Base-by-base conservation (phyloP, 495 filamentous ascomycete genomes). In the Penicillium argentinense region DNA sequence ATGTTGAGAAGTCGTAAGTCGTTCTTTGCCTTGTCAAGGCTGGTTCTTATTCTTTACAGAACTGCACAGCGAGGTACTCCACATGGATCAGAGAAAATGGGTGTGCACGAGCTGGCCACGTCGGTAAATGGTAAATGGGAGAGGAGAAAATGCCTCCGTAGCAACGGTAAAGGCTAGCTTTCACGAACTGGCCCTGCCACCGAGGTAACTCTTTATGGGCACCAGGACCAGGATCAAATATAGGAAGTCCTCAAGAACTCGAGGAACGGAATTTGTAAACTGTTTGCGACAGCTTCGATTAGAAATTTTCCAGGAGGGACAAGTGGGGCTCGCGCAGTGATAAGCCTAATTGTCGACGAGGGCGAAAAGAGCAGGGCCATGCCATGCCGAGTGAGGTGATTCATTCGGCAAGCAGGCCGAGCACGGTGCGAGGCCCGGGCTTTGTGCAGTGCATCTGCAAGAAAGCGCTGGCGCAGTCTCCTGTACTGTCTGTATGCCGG, bases 321-420 rank as follows among this genome's bases (percentile, higher is more conserved):
- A 41, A 17, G 53, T 56, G 53, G 53, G 53, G 53, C 52, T 14
- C 9, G 32, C 22, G 38, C 21, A 43, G 29, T 39, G 45, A 56
- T 56, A 48, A 56, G 53, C 28, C 48, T 49, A 54, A 37, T 38
- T 41, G 11, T n/a, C 26, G 22, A 47, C 26, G 28, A 40, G 13
- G 28, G 45, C 39, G 37, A 45, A 39, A 43, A 36, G 7, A 21
- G 14, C 38, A 36, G 7, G n/a, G 14, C 38, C 18, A 26, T 14
- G 19, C 16, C 29, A 41, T 14, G 16, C 28, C 34, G 34, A 47
- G 34, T 21, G 27, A 21, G 16, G 25, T 47, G 44, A 39, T 47
- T 38, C 25, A 22, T 30, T 49, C 44, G 43, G 51, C 38, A 33
- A 50, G 22, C 16, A 44, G 33, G 18, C 45, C 46, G 49, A 60